Evolutionary conservation across 163 green algal species (phyloP).

Genomic region (Coccomyxa subellipsoidea): DNA sequence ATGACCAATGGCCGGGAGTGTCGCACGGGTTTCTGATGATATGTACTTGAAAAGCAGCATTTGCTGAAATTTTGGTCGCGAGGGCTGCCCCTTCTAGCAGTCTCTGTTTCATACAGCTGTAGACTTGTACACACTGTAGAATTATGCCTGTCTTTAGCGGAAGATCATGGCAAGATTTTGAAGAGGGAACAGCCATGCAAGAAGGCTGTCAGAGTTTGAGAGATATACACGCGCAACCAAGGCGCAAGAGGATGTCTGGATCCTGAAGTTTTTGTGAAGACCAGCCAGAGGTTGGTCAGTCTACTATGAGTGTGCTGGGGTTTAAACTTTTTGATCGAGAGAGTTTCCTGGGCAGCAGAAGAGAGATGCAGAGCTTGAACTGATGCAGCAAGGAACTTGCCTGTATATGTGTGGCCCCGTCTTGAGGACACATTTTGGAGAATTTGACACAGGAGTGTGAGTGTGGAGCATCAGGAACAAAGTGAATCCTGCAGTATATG

Average conservation of each 20-base stretch:
- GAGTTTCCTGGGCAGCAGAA: neutral
- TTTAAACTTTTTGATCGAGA: neutral
- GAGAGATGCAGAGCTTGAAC: neutral
- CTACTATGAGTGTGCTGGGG: neutral
- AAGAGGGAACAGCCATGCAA: neutral
- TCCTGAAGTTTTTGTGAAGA: neutral
- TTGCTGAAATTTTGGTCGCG: neutral
- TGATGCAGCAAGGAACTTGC: neutral
- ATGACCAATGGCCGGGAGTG: neutral
- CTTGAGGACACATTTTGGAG: neutral
- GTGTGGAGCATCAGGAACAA: too few relatives aligned
- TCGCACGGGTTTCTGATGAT: neutral
- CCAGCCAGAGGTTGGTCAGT: neutral
- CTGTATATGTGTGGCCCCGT: neutral
- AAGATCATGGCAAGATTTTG: neutral
- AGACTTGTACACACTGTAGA: slow-evolving; percentile 1
- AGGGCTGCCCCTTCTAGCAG: neutral
- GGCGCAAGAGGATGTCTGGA: too few relatives aligned
- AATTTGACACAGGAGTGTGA: neutral
- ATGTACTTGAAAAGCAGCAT: neutral
- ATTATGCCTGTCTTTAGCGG: neutral
- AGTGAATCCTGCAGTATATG: too few relatives aligned
- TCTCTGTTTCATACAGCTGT: neutral
- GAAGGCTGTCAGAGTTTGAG: neutral
- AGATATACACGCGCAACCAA: too few relatives aligned